Evolutionary conservation across 2,329 filamentous ascomycete species (phyloP).

Genomic region (Epichloe hybrida): DNA sequence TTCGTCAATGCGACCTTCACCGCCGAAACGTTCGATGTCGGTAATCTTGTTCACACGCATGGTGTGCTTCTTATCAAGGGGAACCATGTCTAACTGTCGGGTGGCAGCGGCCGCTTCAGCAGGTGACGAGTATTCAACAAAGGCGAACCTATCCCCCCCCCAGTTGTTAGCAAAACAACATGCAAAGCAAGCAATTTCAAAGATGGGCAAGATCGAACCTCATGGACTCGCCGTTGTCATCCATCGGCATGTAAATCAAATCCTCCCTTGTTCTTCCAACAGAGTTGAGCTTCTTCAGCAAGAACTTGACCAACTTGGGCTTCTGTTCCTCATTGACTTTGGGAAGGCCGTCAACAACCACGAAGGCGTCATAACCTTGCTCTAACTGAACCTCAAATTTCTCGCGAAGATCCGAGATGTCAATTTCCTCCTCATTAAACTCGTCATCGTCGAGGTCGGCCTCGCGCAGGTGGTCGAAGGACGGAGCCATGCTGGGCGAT

Average conservation of each 20-base stretch:
- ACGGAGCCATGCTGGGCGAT: slow-evolving; percentile 63
- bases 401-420: slow-evolving; percentile 86
- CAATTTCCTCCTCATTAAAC: slow-evolving; percentile 84
- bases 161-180: not conserved
- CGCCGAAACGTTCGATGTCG: slow-evolving; percentile 90
- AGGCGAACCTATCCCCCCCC: slow-evolving; percentile 58
- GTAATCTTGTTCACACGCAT: slow-evolving; percentile 95
- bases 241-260: slow-evolving; percentile 85
- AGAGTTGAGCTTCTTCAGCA: slow-evolving; percentile 81
- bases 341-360: slow-evolving; percentile 90
- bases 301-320: slow-evolving; percentile 89
- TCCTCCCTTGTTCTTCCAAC: slow-evolving; percentile 80
- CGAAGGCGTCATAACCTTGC: slow-evolving; percentile 89
- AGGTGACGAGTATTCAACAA: slow-evolving; percentile 87
- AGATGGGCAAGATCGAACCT: slow-evolving; percentile 43
- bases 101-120: slow-evolving; percentile 82
- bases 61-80: slow-evolving; percentile 94
- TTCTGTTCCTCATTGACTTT: slow-evolving; percentile 81
- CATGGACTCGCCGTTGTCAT: slow-evolving; percentile 72
- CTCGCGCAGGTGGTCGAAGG: slow-evolving; percentile 85
- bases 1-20: slow-evolving; percentile 86
- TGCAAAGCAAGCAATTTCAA: not conserved
- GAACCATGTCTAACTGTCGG: slow-evolving; percentile 71
- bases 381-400: slow-evolving; percentile 94
- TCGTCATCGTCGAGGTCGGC: slow-evolving; percentile 77